Base-by-base conservation (phyloP, 768 basidiomycete species). In the Trametes elegans region DNA sequence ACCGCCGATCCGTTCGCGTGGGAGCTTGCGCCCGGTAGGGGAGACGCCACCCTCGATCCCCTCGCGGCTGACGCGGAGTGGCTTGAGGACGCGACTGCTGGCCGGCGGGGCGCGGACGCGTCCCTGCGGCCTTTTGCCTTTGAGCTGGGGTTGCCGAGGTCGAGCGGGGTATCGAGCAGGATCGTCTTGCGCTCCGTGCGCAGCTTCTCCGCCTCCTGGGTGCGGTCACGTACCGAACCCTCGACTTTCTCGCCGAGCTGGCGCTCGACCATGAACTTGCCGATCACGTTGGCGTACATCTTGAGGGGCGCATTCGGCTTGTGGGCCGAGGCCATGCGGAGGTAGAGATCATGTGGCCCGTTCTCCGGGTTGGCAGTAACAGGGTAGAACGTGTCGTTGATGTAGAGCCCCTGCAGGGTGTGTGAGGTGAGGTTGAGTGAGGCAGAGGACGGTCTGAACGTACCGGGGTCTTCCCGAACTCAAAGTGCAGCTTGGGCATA, bases 251-350 rank as follows among this genome's bases (percentile, higher is more conserved):
- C 64, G 61, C 73, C 79, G 31, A 88, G 76, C 62, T 88, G 78
- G 44, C 80, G 81, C 45, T 84, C 82, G 47, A 90, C 82, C 31
- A 73, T 75, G 65, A 88, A 81, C 68, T 85, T 89, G 32, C 87
- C 87, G n/a, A 80, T 75, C 39, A 92, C 81, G 61, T 82, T 84
- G 58, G 87, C 89, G 61, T 85, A 80, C 18, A 87, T 79, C 67
- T 87, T 89, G 61, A 91, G 78, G 1, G 87, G 83, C 0, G 81
- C 79, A 59, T 74, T 80, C 44, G 79, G 82, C 66, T 82, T 85
- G 21, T 77, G 71, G 7, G 78, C 74, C 14, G 79, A 78, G 32
- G 84, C 74, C 11, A 81, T 73, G 14, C 87, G 80, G 19, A 90
- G 77, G 68, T 88, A 92, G 27, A 92, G 76, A 58, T 92, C 90